Conservation (phyloP, 495 filamentous ascomycete species). For the Podospora didyma region DNA sequence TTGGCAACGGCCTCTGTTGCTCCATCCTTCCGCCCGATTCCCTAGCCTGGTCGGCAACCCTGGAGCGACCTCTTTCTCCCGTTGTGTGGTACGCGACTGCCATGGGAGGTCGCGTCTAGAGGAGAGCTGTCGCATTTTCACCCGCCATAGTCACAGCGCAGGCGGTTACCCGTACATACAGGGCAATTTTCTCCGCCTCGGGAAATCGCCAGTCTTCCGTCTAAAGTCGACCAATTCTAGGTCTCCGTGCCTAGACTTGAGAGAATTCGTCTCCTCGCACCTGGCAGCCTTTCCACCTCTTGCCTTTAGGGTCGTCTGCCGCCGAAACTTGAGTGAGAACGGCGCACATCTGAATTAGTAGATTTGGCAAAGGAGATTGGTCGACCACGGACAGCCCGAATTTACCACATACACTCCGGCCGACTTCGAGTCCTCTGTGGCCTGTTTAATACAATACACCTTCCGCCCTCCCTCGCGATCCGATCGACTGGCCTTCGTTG, state of each 20-base stretch:
- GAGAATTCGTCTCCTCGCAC: not conserved
- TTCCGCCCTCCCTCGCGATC: constrained; percentile 14
- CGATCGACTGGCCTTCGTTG: constrained; percentile 15
- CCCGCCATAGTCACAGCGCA: constrained; percentile 7
- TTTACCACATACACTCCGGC: not conserved
- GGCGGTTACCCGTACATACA: no score
- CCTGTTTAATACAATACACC: not conserved
- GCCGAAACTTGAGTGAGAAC: not conserved
- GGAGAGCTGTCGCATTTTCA: constrained; percentile 20
- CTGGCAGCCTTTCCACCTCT: not conserved
- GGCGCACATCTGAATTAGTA: no score
- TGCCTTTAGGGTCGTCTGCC: not conserved
- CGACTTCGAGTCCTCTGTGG: not conserved
- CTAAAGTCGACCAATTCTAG: not conserved
- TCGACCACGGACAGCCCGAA: not conserved
- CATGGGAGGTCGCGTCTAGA: constrained; percentile 29
- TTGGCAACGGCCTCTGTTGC: constrained; percentile 12
- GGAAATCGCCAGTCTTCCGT: not conserved
- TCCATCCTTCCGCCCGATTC: not conserved
- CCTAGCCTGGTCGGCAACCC: constrained; percentile 12
- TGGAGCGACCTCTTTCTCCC: constrained; percentile 3
- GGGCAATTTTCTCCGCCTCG: not conserved
- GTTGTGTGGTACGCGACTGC: constrained; percentile 22
- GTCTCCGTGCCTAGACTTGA: not conserved
- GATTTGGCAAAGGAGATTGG: not conserved